Percentiles rank a stretch among this genome's conserved stretches.
These are phyloP conservation scores for Termitomyces sp. DNA, from an alignment of 768 basidiomycete genomes.

Conservation along the genomic window DNA sequence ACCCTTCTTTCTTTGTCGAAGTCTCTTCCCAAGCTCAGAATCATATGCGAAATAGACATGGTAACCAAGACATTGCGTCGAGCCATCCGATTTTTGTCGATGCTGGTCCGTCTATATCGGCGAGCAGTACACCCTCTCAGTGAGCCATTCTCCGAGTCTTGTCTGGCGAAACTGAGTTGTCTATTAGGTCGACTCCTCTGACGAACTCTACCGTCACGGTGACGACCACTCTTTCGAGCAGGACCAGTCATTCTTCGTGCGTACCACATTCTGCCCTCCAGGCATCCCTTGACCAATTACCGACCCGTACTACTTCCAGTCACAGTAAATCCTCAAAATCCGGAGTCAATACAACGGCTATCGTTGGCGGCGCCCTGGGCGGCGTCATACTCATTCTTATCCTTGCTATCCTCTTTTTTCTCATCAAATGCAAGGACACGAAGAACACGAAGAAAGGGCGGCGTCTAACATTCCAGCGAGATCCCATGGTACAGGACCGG, in stretches of 20 bases:
- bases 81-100: not conserved
- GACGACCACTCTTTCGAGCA: not conserved
- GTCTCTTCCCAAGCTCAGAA: not conserved
- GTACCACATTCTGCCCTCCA: not conserved
- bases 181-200: not conserved
- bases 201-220: not conserved
- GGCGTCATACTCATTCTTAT: slow-evolving; percentile 8
- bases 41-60: not conserved
- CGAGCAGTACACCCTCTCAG: not conserved
- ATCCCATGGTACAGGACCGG: slow-evolving; percentile 13
- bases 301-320: not conserved
- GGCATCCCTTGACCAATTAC: not conserved
- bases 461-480: slow-evolving; percentile 12
- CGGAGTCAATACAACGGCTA: not conserved
- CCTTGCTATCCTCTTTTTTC: slow-evolving; percentile 1
- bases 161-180: not conserved
- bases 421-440: not conserved
- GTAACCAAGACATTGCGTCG: not conserved
- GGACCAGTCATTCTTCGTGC: not conserved
- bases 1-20: not conserved
- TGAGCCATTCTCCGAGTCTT: not conserved
- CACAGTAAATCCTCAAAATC: not conserved
- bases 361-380: slow-evolving; percentile 14
- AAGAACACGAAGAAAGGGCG: not conserved
- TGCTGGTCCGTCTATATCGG: not conserved